phyloP scores from a whole-genome alignment of 768 basidiomycete genomes.

The Tulasnella sp. region DNA sequence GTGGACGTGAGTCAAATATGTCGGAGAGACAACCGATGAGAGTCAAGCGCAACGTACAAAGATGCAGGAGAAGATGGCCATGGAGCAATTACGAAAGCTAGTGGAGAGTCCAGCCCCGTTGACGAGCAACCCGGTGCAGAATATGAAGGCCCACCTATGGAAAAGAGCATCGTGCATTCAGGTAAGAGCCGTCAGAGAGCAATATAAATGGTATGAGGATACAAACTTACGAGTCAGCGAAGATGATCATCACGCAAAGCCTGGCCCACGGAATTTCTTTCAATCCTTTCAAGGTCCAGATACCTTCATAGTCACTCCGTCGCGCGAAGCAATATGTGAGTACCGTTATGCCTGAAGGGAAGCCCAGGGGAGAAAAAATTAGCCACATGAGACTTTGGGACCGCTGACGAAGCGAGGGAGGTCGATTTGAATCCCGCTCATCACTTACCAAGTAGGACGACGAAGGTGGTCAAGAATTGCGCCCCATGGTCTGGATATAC shows the following conservation, averaged over 20 bases:
- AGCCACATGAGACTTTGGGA: not conserved
- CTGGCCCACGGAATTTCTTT: constrained; percentile 3
- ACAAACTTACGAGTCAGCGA: constrained; percentile 10
- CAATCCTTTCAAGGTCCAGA: not conserved
- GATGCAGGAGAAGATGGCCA: constrained; percentile 18
- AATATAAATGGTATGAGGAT: not conserved
- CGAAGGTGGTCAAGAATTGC: constrained; percentile 3
- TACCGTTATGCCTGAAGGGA: constrained; percentile 3
- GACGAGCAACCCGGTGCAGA: constrained; percentile 10
- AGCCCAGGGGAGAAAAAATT: no score
- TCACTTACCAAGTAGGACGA: constrained; percentile 1
- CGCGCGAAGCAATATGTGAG: constrained; percentile 11
- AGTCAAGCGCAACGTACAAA: not conserved
- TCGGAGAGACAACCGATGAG: no score
- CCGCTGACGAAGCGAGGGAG: no score
- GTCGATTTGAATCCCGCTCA: no score
- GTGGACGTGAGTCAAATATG: not conserved
- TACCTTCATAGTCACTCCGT: not conserved
- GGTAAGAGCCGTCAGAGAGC: not conserved
- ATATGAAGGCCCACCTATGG: constrained; percentile 11
- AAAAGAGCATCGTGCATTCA: no score
- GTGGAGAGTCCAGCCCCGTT: constrained; percentile 15
- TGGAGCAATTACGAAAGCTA: constrained; percentile 4
- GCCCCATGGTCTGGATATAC: constrained; percentile 5
- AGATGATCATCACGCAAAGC: constrained; percentile 11